Evolutionary conservation across 306 rosid genomes (phyloP).

Genomic region (Cicer yamashitae): DNA sequence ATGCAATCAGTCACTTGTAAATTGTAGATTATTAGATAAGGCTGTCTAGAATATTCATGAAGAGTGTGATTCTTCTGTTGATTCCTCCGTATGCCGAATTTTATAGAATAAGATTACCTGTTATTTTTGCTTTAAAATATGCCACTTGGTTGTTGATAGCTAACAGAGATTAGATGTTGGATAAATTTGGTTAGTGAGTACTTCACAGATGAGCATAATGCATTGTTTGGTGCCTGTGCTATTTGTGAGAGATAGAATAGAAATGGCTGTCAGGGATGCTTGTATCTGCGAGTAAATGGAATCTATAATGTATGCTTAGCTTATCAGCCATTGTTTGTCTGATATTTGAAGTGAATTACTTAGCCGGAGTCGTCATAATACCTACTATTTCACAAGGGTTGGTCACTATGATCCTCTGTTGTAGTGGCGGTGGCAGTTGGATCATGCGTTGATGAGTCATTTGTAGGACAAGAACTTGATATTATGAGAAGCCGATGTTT

Average conservation of each 20-base stretch:
- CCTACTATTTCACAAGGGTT: slow-evolving; percentile 1
- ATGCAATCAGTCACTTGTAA: neutral
- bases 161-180: slow-evolving; percentile 8
- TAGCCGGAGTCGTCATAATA: neutral
- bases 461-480: slow-evolving; percentile 26
- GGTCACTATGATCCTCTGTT: neutral
- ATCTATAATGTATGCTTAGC: neutral
- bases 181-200: neutral
- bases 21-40: neutral
- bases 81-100: neutral
- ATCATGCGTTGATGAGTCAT: neutral
- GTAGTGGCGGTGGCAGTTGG: neutral
- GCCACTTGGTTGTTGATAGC: slow-evolving; percentile 7
- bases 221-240: slow-evolving; percentile 16
- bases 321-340: neutral
- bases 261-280: neutral
- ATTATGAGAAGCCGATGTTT: neutral
- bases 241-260: neutral
- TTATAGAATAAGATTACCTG: neutral
- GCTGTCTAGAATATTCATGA: neutral
- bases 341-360: slow-evolving; percentile 33
- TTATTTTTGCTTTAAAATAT: neutral
- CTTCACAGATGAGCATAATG: slow-evolving; percentile 2
- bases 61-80: neutral
- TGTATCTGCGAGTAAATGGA: neutral